A percentile compares a stretch with the other conserved stretches of the same genome.
Evolutionary conservation across 495 filamentous ascomycete genomes (phyloP).

Genomic region (Aspergillus nidulans): DNA sequence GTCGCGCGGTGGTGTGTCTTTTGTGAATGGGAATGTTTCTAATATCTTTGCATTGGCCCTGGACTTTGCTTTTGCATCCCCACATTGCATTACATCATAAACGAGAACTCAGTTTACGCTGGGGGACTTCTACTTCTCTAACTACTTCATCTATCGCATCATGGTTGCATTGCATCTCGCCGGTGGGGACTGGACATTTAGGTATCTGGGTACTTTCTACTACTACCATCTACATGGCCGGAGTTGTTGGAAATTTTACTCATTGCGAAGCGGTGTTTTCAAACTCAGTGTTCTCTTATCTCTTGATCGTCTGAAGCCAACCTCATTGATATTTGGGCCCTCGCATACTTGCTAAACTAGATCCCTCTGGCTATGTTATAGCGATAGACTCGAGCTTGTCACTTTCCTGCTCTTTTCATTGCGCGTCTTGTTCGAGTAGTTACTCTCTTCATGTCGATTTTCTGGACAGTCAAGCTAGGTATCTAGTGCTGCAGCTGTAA

Average conservation of each 20-base stretch:
- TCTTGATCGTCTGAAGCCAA: neutral
- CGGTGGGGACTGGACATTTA: neutral
- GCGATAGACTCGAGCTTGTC: neutral
- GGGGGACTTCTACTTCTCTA: neutral
- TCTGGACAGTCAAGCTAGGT: neutral
- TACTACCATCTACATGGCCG: slow-evolving; percentile 6
- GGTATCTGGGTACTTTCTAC: slow-evolving; percentile 11
- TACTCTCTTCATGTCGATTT: neutral
- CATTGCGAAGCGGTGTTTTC: neutral
- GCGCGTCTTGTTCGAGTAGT: neutral
- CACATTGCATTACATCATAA: neutral
- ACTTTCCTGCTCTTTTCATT: neutral
- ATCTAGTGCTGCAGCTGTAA: neutral
- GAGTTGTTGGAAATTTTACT: slow-evolving; percentile 1
- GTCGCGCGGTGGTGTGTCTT: slow-evolving; percentile 98
- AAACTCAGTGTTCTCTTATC: neutral
- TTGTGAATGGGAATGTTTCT: slow-evolving; percentile 84
- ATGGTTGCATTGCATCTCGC: neutral
- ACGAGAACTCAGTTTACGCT: neutral
- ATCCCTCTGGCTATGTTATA: slow-evolving; percentile 1
- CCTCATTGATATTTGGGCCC: neutral
- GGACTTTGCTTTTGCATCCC: neutral
- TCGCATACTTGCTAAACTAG: slow-evolving; percentile 2
- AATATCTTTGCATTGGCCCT: neutral
- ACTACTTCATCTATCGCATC: slow-evolving; percentile 3